Evolutionary conservation across 1,139 yeast species (phyloP), one percentile per base, ranked within the genome.

Genomic region (Sugiyamaella xylanicola): DNA sequence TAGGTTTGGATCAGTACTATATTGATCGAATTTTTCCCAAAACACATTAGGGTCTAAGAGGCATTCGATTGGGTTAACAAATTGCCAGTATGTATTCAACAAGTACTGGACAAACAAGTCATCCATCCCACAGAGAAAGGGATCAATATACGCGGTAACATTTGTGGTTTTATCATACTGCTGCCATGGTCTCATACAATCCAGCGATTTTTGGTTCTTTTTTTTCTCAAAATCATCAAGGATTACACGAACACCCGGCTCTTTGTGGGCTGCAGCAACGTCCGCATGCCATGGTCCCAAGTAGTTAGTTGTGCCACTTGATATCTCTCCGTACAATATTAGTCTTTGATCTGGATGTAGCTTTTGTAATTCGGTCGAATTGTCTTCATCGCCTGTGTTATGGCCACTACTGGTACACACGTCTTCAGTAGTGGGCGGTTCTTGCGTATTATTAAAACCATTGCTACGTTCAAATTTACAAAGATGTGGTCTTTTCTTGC

Each of bases 181-280:
- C 39, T 57, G 60, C 60, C 60, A 57, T 4, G 60, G 56, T 17
- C 55, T 47, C 56, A 55, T 53, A 39, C 60, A 57, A 40, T 57
- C 56, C 15, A 57, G 43, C 9, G 51, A 43, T 43, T 57, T 37
- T 44, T 52, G 55, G 46, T 49, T 37, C 44, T 52, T 53, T 41
- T 43, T 41, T 32, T 55, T 48, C 21, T 57, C 60, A 35, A 57
- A 57, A 16, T 55, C 54, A 19, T 50, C 57, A 9, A 57, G 45
- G 29, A 57, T 48, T 15, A 43, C 32, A 7, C 56, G 43, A 19
- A 57, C 60, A 7, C 60, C 60, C 16, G 56, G 56, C 40, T 55
- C 58, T 17, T 49, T 53, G 29, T 55, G 51, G 2, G 53, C 55
- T 16, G 54, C 55, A 3, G 56, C 40, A 20, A 55, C 56, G 37